Base-by-base conservation (phyloP, 1,139 yeast species). In the Scheffersomyces segobiensis region DNA sequence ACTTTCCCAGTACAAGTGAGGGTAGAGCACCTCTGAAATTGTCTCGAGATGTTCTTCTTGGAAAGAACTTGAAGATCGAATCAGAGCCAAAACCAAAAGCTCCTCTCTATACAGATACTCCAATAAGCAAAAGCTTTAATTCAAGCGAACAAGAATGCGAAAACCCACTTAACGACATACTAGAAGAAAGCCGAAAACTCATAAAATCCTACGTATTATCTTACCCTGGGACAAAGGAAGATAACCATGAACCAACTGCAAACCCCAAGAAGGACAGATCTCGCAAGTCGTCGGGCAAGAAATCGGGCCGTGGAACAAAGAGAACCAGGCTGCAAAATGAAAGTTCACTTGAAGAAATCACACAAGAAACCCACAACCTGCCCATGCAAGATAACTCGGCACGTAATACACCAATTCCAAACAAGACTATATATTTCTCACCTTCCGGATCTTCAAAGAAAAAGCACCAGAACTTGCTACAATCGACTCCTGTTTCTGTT, bases 111-210 rank as follows among this genome's bases (percentile, higher is more conserved):
- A 52, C 58, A 20, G 55, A 50, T 2, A 39, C 22, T 4, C 68
- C 73, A 5, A 59, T 69, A 42, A 55, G 60, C 10, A 66, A 63
- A 54, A 52, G 53, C 10, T 67, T 62, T 52, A 52, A 51, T 17
- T 49, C 18, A n/a, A 47, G 46, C 14, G 8, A 46, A n/a, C 21
- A 46, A 4, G 56, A 56, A 5, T 55, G 63, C 12, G 64, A 60
- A 1, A 75, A 74, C 53, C 81, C 82, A 1, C 68, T 79, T 46
- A 68, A 65, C 17, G 74, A 68, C 8, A 59, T 79, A 21, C 63
- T 78, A 17, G 57, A 59, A 2, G 67, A 69, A 22, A 72, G 72
- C 55, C 64, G 68, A 57, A 58, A 56, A 5, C 56, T 58, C 5
- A 67, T 75, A 8, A 59, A 60, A 0, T 55, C 58, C 12, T 71